Evolutionary conservation across 176 grass and related monocot species (phyloP), one percentile per base, ranked within the genome.

Genomic region (Aegilops speltoides): DNA sequence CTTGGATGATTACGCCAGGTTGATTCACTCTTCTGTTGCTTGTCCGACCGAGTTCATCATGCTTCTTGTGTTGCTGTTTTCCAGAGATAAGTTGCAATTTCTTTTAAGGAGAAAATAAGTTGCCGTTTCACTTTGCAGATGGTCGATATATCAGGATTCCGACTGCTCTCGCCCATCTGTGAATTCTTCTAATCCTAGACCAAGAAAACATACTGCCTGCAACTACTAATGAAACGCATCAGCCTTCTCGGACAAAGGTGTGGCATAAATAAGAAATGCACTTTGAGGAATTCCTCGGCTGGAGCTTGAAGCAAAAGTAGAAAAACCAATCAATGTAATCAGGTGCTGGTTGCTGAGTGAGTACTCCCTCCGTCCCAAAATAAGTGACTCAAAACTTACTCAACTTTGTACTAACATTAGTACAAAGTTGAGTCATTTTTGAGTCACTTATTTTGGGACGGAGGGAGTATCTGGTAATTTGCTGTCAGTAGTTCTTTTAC

Each of bases 41-140:
- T 86, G 45, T 79, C 15, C 22, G 29, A 68, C 65, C 3, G 65
- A 17, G 33, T 6, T 72, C 26, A 76, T 28, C 15, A 25, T 76
- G 45, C 16, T 29, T 25, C 43, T 76, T 19, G 24, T 16, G 48
- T 50, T 31, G 10, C 41, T 73, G n/a, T 43, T 52, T 52, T 52
- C 14, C 48, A 5, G 48, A 52, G 4, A 52, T 52, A 52, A 52
- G 48, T 52, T 52, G 15, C 14, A 52, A 52, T 52, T 52, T 15
- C 48, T 52, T 52, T 52, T 16, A 50, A 50, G 14, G 46, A 50
- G 23, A 83, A 83, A 77, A 43, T 24, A 52, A 40, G 40, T 15
- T 72, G 13, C 40, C 13, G 7, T 16, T 25, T 26, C 57, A 36
- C 22, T 57, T 76, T 79, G 80, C 80, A 90, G 73, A 87, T 83